Percentiles rank a stretch among this genome's conserved stretches.
phyloP scores from a whole-genome alignment of 163 green algal species.

The Volvox carteri region DNA sequence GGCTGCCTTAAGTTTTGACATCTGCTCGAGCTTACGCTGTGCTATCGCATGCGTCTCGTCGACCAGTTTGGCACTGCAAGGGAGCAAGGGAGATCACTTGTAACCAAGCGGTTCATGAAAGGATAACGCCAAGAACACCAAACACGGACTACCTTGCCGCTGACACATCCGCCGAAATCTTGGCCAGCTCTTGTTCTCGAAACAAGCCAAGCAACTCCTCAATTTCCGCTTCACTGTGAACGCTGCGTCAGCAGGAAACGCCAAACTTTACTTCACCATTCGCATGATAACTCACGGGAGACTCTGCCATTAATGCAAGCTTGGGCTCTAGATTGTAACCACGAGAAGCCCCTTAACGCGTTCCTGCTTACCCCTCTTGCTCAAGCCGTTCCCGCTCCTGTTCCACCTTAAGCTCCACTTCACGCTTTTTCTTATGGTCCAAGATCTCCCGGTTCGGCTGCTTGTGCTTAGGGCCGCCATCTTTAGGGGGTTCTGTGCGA shows the following conservation, averaged over 20 bases:
- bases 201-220: slow-evolving; percentile 69
- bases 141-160: slow-evolving; percentile 16
- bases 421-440: slow-evolving; percentile 94
- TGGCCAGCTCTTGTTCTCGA: slow-evolving; percentile 37
- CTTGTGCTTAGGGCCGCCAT: slow-evolving; percentile 67
- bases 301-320: neutral
- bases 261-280: too few relatives aligned
- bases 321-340: neutral
- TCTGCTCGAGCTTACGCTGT: slow-evolving; percentile 83
- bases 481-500: slow-evolving; percentile 41
- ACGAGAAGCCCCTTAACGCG: neutral
- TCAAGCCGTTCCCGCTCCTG: slow-evolving; percentile 86
- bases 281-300: too few relatives aligned
- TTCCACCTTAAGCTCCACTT: slow-evolving; percentile 94
- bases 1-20: slow-evolving; percentile 79
- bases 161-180: neutral
- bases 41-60: slow-evolving; percentile 86
- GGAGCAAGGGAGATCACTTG: neutral
- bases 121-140: too few relatives aligned
- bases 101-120: neutral
- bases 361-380: slow-evolving; percentile 79
- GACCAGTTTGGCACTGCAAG: slow-evolving; percentile 37
- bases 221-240: slow-evolving; percentile 75
- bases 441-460: slow-evolving; percentile 93
- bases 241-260: slow-evolving; percentile 53